Base-by-base conservation (phyloP, 805 yeast species). In the Wickerhamomyces xylosicus region DNA sequence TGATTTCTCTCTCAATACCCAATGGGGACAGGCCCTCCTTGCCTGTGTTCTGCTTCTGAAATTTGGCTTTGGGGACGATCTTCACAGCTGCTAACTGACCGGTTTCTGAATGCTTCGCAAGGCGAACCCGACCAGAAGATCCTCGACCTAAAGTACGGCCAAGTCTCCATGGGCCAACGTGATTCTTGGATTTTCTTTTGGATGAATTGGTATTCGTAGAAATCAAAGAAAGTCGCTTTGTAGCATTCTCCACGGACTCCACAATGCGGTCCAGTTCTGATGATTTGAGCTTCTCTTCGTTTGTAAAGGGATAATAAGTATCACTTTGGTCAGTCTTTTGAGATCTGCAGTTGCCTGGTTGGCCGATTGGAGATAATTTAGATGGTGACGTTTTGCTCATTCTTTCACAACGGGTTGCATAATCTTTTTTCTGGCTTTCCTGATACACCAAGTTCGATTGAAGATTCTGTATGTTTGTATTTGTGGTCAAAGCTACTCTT, bases 141-240 rank as follows among this genome's bases (percentile, higher is more conserved):
- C 98, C 98, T 42, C 94, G 72, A 19, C 98, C 98, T 37, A 92
- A 66, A 2, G 98, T 92, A 48, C 90, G 73, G 21, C 97, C 97
- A 29, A 92, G 66, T 56, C 86, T 84, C 98, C 98, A 92, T 2
- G 98, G 97, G 2, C 98, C 98, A 34, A 92, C 58, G 29, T 53
- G 58, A 33, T 53, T 53, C 38, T 53, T 53, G 13, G 56, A 50
- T 37, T 54, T 54, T 37, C 58, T 47, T 37, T 54, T 54, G 11
- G 56, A 54, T 13, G 54, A 50, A 33, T 50, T 53, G 16, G 58
- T 53, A 31, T 50, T 54, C 5, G 56, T 54, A 2, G 58, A 54
- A 4, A 49, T 47, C 40, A 53, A 57, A 13, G 48, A 41, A 18
- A 54, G 42, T 40, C 58, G 42, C 35, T 54, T 54, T 1, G 58